These are phyloP conservation scores for Kluyveromyces starmeri DNA, from an alignment of 805 yeast species.

Conservation along the genomic window DNA sequence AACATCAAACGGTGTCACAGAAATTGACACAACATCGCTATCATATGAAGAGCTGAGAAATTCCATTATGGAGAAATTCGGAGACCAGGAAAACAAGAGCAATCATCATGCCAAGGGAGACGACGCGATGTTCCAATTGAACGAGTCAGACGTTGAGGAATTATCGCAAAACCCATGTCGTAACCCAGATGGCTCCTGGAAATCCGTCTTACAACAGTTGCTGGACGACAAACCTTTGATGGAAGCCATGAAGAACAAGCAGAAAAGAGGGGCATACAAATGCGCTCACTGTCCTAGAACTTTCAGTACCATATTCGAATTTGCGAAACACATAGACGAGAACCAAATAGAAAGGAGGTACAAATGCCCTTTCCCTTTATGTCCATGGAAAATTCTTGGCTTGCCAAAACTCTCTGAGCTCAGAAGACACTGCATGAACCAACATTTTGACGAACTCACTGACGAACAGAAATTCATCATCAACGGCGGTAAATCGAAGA, in stretches of 20 bases:
- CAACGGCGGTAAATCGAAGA: conserved; percentile 17
- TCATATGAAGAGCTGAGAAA: conserved; percentile 5
- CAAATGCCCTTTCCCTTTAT: conserved; percentile 38
- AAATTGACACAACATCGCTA: neutral
- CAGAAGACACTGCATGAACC: conserved; percentile 41
- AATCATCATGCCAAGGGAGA: conserved; percentile 1
- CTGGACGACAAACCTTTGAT: conserved; percentile 22
- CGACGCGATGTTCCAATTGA: neutral
- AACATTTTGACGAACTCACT: conserved; percentile 32
- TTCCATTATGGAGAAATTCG: conserved; percentile 1
- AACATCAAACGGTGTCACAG: too few relatives aligned
- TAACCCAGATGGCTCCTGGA: neutral
- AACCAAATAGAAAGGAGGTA: conserved; percentile 31
- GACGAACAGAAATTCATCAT: conserved; percentile 19
- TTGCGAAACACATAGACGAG: conserved; percentile 39
- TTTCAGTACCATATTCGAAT: conserved; percentile 32
- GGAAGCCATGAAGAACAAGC: conserved; percentile 25
- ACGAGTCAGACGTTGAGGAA: conserved; percentile 3
- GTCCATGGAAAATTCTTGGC: conserved; percentile 44
- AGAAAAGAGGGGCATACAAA: conserved; percentile 36
- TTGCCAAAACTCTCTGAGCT: conserved; percentile 41
- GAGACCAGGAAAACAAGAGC: neutral
- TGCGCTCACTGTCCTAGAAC: conserved; percentile 40
- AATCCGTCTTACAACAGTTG: conserved; percentile 19
- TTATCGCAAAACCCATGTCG: neutral